Evolutionary conservation across 257 asterid species (phyloP).

Genomic region (Solanum chilense): DNA sequence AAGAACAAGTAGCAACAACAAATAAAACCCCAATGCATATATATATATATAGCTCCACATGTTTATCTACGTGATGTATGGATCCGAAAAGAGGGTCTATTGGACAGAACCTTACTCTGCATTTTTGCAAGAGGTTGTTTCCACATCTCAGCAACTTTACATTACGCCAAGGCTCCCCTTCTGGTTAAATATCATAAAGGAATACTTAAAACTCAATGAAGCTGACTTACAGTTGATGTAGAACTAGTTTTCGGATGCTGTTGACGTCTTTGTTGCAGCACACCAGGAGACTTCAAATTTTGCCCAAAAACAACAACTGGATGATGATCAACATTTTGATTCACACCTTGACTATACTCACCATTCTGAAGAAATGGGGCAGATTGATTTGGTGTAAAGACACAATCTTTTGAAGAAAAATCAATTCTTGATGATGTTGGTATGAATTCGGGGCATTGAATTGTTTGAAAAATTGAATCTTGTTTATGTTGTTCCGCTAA

Average conservation of each 20-base stretch:
- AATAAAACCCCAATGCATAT: too few relatives aligned
- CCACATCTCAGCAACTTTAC: too few relatives aligned
- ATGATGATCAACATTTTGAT: too few relatives aligned
- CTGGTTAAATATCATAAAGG: not conserved
- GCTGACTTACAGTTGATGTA: conserved; percentile 37
- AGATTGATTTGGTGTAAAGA: conserved; percentile 16
- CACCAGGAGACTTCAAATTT: conserved; percentile 9
- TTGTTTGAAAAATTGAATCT: conserved; percentile 24
- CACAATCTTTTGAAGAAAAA: conserved; percentile 5
- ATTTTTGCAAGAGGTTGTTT: too few relatives aligned
- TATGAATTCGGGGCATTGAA: not conserved
- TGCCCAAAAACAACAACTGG: not conserved
- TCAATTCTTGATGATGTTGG: conserved; percentile 19
- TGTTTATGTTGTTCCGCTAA: conserved; percentile 40
- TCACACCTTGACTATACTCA: not conserved
- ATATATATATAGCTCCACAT: too few relatives aligned
- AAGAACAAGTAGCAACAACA: too few relatives aligned
- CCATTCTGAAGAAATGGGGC: too few relatives aligned
- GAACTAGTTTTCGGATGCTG: conserved; percentile 27
- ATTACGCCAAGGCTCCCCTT: too few relatives aligned
- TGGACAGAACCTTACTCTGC: too few relatives aligned
- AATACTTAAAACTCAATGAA: not conserved
- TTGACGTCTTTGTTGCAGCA: conserved; percentile 17
- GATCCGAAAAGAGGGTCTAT: too few relatives aligned
- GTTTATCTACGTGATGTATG: too few relatives aligned